These are phyloP conservation scores for Globomyces sp. DNA, from an alignment of 371 early-diverging fungal species.

Conservation along the genomic window DNA sequence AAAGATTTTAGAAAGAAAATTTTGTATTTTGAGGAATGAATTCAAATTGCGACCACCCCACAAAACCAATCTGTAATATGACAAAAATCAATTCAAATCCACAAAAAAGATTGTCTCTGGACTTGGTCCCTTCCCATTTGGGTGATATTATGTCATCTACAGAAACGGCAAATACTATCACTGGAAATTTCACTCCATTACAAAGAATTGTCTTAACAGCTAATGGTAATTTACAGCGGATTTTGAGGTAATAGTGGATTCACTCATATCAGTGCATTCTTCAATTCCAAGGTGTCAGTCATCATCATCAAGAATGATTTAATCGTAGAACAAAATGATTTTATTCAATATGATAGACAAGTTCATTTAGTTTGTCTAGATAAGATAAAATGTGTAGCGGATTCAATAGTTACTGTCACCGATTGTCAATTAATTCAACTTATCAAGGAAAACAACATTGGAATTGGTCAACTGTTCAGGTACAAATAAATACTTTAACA, in stretches of 20 bases:
- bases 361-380: slow-evolving; percentile 27
- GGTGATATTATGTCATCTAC: slow-evolving; percentile 47
- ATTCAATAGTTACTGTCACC: slow-evolving; percentile 33
- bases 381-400: slow-evolving; percentile 39
- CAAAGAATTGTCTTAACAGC: slow-evolving; percentile 49
- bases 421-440: slow-evolving; percentile 29
- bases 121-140: slow-evolving; percentile 16
- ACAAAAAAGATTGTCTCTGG: no score
- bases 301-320: slow-evolving; percentile 36
- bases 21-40: no score
- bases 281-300: slow-evolving; percentile 43
- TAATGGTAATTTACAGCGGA: slow-evolving; percentile 52
- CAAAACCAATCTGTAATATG: slow-evolving; percentile 13
- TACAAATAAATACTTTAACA: slow-evolving; percentile 14
- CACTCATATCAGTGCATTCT: slow-evolving; percentile 24
- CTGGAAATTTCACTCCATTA: slow-evolving; percentile 34
- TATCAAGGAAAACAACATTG: slow-evolving; percentile 35
- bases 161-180: slow-evolving; percentile 30
- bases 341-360: slow-evolving; percentile 28
- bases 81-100: slow-evolving; percentile 6
- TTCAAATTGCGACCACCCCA: neutral
- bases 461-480: slow-evolving; percentile 51
- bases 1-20: no score
- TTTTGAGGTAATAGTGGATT: slow-evolving; percentile 27
- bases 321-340: neutral